Evolutionary conservation across 73 alveolate genomes (phyloP).

Genomic region (Vitrella brassicaformis): DNA sequence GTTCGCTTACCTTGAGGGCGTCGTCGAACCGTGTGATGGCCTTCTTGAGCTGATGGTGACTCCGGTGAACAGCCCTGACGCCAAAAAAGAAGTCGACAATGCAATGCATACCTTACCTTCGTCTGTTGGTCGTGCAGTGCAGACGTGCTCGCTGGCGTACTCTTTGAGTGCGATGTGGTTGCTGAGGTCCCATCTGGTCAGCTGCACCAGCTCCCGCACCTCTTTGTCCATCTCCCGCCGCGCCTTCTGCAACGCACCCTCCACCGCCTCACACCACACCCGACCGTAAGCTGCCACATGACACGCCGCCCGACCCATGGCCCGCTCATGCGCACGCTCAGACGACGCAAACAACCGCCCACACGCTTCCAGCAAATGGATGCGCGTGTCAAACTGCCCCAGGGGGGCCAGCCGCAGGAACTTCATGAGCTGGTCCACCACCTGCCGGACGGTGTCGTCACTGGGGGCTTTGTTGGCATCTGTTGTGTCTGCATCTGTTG

Average conservation of each 20-base stretch:
- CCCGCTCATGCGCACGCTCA: not conserved
- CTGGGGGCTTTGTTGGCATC: too few relatives aligned
- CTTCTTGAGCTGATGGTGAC: constrained; percentile 29
- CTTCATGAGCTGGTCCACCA: constrained; percentile 19
- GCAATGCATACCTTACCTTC: too few relatives aligned
- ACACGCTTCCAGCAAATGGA: not conserved
- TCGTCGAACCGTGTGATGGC: constrained; percentile 36
- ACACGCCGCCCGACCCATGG: not conserved
- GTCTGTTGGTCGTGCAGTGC: too few relatives aligned
- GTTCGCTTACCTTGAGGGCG: constrained; percentile 21
- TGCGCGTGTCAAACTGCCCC: constrained; percentile 22
- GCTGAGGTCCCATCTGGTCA: constrained; percentile 33
- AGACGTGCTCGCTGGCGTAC: too few relatives aligned
- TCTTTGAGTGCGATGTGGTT: constrained; percentile 34
- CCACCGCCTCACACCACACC: not conserved
- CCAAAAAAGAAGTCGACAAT: not conserved
- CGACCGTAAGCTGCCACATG: not conserved
- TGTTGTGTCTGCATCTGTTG: too few relatives aligned
- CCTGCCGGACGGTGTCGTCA: too few relatives aligned
- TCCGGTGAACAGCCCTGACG: not conserved
- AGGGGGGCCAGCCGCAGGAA: constrained; percentile 23
- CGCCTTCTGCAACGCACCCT: not conserved
- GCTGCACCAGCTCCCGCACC: constrained; percentile 21
- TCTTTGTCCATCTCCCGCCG: constrained; percentile 12
- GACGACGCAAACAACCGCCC: not conserved